Percentiles rank a stretch among this genome's conserved stretches.
Evolutionary conservation across 331 rosid genomes (phyloP).

Genomic region (Phaseolus coccineus): DNA sequence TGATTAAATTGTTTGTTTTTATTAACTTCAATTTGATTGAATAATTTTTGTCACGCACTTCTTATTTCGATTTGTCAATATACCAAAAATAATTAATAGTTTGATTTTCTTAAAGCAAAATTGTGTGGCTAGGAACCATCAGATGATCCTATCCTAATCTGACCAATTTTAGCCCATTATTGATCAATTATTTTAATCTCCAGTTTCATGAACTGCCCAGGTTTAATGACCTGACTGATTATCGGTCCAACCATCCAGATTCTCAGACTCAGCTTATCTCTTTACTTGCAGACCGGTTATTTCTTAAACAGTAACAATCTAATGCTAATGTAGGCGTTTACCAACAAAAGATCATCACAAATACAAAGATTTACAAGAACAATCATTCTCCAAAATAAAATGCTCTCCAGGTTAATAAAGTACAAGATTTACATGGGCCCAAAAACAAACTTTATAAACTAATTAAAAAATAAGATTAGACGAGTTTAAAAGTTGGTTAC

Average conservation of each 20-base stretch:
- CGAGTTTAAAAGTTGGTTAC: neutral
- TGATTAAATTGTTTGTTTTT: neutral
- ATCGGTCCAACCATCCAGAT: neutral
- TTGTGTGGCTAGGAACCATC: neutral
- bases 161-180: neutral
- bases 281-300: neutral
- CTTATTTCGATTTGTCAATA: neutral
- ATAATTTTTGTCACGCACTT: neutral
- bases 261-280: neutral
- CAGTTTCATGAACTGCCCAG: neutral
- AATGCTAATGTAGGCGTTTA: neutral
- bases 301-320: neutral
- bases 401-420: neutral
- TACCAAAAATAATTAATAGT: neutral
- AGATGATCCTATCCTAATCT: neutral
- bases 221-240: neutral
- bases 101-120: neutral
- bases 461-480: neutral
- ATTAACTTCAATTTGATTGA: neutral
- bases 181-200: neutral
- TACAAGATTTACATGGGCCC: neutral
- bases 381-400: slow-evolving; percentile 23
- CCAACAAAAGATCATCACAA: slow-evolving; percentile 7
- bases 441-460: neutral
- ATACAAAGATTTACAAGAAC: slow-evolving; percentile 15